Conservation (phyloP, 345 rosid species). For the Cochlearia excelsa region DNA sequence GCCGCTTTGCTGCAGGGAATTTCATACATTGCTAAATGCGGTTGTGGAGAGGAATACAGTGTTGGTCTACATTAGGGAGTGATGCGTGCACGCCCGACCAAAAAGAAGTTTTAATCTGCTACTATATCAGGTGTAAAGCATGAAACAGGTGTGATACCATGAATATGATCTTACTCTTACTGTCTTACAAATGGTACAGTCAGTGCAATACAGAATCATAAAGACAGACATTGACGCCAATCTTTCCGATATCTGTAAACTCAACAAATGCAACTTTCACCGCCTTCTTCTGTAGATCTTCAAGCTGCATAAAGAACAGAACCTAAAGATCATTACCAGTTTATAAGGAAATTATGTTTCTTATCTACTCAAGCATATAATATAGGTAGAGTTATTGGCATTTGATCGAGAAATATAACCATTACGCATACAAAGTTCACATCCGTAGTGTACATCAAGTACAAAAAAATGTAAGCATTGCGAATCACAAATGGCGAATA, state of each 20-base stretch:
- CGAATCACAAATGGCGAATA: too few relatives aligned
- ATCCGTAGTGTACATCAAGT: too few relatives aligned
- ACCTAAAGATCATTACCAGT: neutral
- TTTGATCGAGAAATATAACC: neutral
- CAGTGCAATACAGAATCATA: constrained; percentile 1
- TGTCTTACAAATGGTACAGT: constrained; percentile 14
- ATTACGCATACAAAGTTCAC: neutral
- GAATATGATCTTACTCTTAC: neutral
- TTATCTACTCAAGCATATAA: neutral
- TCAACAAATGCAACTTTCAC: neutral
- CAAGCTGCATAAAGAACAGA: neutral
- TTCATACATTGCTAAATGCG: constrained; percentile 51
- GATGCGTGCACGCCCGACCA: neutral
- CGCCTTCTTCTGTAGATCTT: neutral
- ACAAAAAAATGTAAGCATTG: too few relatives aligned
- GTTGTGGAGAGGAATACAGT: constrained; percentile 56
- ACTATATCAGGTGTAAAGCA: too few relatives aligned
- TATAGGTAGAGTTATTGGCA: neutral
- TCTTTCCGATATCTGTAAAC: neutral
- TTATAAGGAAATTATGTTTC: neutral
- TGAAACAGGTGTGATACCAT: constrained; percentile 5
- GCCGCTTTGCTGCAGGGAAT: constrained; percentile 44
- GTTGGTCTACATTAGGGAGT: constrained; percentile 29
- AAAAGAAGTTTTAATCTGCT: constrained; percentile 4
- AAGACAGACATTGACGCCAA: constrained; percentile 3